These are phyloP conservation scores for Acer negundo DNA, from an alignment of 345 rosid species.

Conservation along the genomic window DNA sequence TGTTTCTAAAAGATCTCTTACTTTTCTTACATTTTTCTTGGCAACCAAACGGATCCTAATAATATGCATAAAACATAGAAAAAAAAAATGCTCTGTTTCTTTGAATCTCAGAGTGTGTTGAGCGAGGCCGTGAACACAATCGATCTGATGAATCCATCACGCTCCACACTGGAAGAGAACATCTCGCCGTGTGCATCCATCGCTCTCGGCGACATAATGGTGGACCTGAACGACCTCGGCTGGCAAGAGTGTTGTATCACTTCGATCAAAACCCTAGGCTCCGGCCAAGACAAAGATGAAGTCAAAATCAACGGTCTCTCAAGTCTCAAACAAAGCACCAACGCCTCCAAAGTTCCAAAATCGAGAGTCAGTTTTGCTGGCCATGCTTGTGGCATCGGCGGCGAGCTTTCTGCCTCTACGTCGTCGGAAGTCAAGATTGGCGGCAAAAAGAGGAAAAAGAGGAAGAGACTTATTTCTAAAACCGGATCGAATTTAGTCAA, in stretches of 20 bases:
- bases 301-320: neutral
- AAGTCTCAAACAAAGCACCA: neutral
- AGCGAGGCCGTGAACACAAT: constrained; percentile 36
- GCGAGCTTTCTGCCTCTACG: neutral
- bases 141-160: constrained; percentile 48
- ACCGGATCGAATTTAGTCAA: neutral
- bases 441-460: constrained; percentile 1
- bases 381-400: neutral
- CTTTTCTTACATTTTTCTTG: neutral
- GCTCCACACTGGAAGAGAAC: constrained; percentile 48
- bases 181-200: constrained; percentile 28
- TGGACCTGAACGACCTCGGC: constrained; percentile 36
- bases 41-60: constrained; percentile 12
- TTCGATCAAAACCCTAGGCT: constrained; percentile 32
- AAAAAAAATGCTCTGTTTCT: too few relatives aligned
- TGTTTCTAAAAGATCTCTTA: neutral
- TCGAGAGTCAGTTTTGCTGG: neutral
- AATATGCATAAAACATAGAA: neutral
- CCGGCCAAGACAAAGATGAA: constrained; percentile 12
- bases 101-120: constrained; percentile 30
- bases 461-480: neutral
- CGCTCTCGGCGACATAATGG: constrained; percentile 31
- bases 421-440: neutral
- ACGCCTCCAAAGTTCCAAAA: neutral
- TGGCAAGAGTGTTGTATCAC: constrained; percentile 61